Base-by-base conservation (phyloP, 495 filamentous ascomycete species). In the Hyaloscypha variabilis region DNA sequence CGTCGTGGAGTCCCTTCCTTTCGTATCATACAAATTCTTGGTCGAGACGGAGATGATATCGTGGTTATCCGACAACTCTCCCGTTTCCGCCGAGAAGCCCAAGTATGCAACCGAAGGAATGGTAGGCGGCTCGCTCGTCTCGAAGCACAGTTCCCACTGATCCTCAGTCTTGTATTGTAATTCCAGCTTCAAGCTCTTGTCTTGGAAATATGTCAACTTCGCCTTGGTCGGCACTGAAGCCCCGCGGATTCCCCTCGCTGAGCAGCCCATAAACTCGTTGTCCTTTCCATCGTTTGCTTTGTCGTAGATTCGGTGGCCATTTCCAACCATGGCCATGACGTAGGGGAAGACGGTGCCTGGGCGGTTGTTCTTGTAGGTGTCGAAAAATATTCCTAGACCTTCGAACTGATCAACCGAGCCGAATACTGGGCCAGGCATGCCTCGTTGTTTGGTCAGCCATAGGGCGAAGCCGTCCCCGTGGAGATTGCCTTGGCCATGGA, bases 291-390 rank as follows among this genome's bases (percentile, higher is more conserved):
- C 96, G 70, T 94, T 94, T 67, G 88, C 89, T 77, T 97, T 91
- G 78, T 97, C 92, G 77, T 99, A 99, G 23, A 82, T 78, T 30
- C 90, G 96, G 74, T 91, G 79, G 31, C 95, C 93, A 76, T 99
- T 95, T 23, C 86, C 95, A 73, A 97, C 82, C 95, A 98, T 97
- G 58, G 96, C 96, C 93, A 97, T 96, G 70, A 99, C 90, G 71
- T 97, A 98, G 46, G 96, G 96, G 78, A 99, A 99, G 25, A 96
- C 89, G 21, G 90, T 88, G 11, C 96, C 96, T 10, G 96, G 96
- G 21, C 96, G 88, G 81, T 97, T 96, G 80, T 99, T 99, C 87
- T 99, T 99, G 82, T 99, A 99, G 54, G 96, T 99, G 75, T 99
- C 96, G 79, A 99, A 88, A 83, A 99, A 97, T 73, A 99, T 84